Base-by-base conservation (phyloP, 345 rosid genomes). In the Brassica nigra region DNA sequence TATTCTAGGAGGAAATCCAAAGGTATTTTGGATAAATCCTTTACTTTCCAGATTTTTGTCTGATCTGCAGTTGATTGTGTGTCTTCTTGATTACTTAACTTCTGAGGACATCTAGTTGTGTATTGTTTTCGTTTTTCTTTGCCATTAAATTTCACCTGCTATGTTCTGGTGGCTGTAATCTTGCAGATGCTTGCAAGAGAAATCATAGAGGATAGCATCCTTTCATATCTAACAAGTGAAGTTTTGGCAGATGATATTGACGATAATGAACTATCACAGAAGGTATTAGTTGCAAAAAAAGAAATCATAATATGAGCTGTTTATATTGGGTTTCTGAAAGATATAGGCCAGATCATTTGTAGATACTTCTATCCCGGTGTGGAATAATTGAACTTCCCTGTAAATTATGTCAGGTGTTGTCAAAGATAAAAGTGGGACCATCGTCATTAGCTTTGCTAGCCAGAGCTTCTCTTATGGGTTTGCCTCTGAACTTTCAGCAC, bases 1-100 rank as follows among this genome's bases (percentile, higher is more conserved):
- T 80, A 94, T 94, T 80, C 86, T 94, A 61, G 98, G 98, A 71
- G 98, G 98, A 87, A 94, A 92, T 80, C 93, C 98, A 49, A 92
- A 90, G 83, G 98, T 94, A 88, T 62, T 86, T 71, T 33, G 16
- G 18, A 18, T 30, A 39, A 7, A 10, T 27, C 66, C n/a, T 34
- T 69, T 28, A 34, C 33, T 54, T 18, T 23, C 62, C 27, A 23
- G 37, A 75, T 49, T 49, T 52, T 23, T 2, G 8, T 73, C 37
- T 66, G 37, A 73, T 30, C 33, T 66, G 27, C 37, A 73, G 14
- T 58, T 79, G 73, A 37, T 42, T 61, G 42, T 11, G 42, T 77
- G 57, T 70, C 55, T 64, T n/a, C 66, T 63, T 65, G 77, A 64
- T 65, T 49, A 1, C 52, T 52, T 9, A 11, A 15, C 58, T 59